phyloP scores from a whole-genome alignment of 495 filamentous ascomycete species.

The Neurospora pannonica region DNA sequence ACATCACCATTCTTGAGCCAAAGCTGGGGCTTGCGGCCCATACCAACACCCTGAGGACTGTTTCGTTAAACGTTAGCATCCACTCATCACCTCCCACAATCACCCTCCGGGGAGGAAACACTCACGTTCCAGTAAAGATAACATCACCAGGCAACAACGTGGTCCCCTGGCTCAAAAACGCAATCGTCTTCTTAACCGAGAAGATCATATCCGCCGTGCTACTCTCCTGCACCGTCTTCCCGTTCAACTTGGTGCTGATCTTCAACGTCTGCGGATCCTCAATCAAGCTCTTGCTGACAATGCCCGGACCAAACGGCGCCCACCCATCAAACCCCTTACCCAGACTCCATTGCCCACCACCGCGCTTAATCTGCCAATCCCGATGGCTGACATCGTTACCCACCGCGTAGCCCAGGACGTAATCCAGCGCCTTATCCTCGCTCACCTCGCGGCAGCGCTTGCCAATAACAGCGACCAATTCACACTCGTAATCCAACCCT shows the following conservation, averaged over 20 bases:
- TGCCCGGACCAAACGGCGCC: slow-evolving; percentile 80
- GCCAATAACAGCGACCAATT: slow-evolving; percentile 71
- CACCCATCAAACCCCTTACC: slow-evolving; percentile 85
- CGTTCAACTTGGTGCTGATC: slow-evolving; percentile 65
- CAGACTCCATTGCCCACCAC: slow-evolving; percentile 71
- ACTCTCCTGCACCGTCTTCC: slow-evolving; percentile 59
- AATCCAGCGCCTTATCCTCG: slow-evolving; percentile 56
- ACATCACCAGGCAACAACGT: slow-evolving; percentile 72
- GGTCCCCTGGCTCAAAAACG: slow-evolving; percentile 67
- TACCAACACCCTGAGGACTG: slow-evolving; percentile 68
- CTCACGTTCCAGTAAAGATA: slow-evolving; percentile 80
- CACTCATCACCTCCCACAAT: background rate
- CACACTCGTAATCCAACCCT: slow-evolving; percentile 78
- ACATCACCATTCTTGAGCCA: slow-evolving; percentile 76
- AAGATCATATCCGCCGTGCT: slow-evolving; percentile 79
- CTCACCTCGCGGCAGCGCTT: slow-evolving; percentile 59
- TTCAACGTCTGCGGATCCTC: slow-evolving; percentile 57
- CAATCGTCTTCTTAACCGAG: slow-evolving; percentile 59
- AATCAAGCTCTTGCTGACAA: slow-evolving; percentile 59
- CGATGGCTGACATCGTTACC: slow-evolving; percentile 81
- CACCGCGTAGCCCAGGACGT: slow-evolving; percentile 71
- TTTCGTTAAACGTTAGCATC: background rate
- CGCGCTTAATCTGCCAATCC: slow-evolving; percentile 71
- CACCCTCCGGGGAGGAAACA: slow-evolving; percentile 11
- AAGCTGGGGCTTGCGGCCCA: slow-evolving; percentile 60